phyloP scores from a whole-genome alignment of 2,329 filamentous ascomycete genomes.

The Fusarium fracticaudum region DNA sequence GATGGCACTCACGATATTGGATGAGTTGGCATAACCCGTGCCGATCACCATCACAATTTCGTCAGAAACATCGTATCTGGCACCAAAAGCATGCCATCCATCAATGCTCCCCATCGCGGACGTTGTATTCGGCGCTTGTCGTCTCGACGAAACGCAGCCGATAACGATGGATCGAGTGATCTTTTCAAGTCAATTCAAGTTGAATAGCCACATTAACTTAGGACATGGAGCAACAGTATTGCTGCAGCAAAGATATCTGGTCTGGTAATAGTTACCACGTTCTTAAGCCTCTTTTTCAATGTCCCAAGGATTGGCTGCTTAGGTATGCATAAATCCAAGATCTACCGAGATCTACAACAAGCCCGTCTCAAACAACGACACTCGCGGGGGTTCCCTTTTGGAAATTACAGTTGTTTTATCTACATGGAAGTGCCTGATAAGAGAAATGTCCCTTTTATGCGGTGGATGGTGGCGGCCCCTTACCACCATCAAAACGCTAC shows the following conservation, averaged over 20 bases:
- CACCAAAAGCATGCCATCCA: not conserved
- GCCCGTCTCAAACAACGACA: not conserved
- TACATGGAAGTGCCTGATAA: conserved; percentile 10
- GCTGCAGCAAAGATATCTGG: not conserved
- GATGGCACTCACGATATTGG: not conserved
- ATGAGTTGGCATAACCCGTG: not conserved
- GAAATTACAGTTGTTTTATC: conserved; percentile 22
- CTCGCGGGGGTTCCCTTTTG: conserved; percentile 1
- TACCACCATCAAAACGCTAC: conserved; percentile 1
- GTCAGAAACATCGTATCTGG: not conserved
- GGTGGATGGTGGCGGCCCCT: conserved; percentile 6
- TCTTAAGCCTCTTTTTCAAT: conserved; percentile 8
- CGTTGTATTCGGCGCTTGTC: not conserved
- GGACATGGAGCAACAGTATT: not conserved
- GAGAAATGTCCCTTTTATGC: conserved; percentile 3
- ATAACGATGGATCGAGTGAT: conserved; percentile 9
- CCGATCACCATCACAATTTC: conserved; percentile 20
- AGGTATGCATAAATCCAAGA: conserved; percentile 11
- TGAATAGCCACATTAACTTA: not conserved
- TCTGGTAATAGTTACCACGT: conserved; percentile 1
- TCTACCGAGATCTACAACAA: conserved; percentile 28
- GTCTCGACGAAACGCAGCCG: not conserved
- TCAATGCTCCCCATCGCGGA: not conserved
- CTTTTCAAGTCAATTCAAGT: conserved; percentile 4
- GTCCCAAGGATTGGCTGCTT: not conserved